These are phyloP conservation scores for Lentinula lateritia DNA, from an alignment of 768 basidiomycete genomes.

Conservation along the genomic window DNA sequence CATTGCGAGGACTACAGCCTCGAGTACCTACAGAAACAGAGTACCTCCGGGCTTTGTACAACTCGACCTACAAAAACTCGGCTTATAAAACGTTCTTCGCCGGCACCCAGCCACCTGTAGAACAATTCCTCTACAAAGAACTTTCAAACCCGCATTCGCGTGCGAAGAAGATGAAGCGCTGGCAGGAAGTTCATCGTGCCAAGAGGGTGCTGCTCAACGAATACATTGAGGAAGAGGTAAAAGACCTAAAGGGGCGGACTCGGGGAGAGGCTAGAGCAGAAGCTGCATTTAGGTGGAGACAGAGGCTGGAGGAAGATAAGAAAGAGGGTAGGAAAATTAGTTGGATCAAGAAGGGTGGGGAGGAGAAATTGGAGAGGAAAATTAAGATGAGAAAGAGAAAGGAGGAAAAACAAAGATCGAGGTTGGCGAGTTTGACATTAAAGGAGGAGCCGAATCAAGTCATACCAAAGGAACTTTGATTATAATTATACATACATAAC, in stretches of 20 bases:
- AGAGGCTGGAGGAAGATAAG: constrained; percentile 50
- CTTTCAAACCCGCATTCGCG: constrained; percentile 79
- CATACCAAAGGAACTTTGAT: constrained; percentile 30
- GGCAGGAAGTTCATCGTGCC: constrained; percentile 51
- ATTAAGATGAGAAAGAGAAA: constrained; percentile 40
- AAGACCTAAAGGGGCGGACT: constrained; percentile 55
- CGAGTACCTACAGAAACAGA: constrained; percentile 45
- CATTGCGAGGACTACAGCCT: constrained; percentile 29
- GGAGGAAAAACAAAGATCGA: constrained; percentile 46
- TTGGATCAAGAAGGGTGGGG: constrained; percentile 43
- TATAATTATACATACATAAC: not conserved
- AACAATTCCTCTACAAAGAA: constrained; percentile 60
- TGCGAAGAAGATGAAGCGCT: constrained; percentile 75
- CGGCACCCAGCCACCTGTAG: constrained; percentile 54
- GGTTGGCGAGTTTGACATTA: constrained; percentile 50
- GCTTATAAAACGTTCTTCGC: constrained; percentile 34
- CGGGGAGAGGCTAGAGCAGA: constrained; percentile 63
- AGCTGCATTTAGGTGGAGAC: constrained; percentile 69
- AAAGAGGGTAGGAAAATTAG: constrained; percentile 58
- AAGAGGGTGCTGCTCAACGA: constrained; percentile 46
- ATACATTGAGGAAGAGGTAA: constrained; percentile 48
- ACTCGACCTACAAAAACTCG: constrained; percentile 20
- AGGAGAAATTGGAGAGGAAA: constrained; percentile 50
- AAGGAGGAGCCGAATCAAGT: constrained; percentile 55
- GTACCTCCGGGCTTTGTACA: constrained; percentile 55